A percentile compares a stretch with the other conserved stretches of the same genome.
These are phyloP conservation scores for Heimioporus sp. DNA, from an alignment of 768 basidiomycete genomes.

Conservation along the genomic window DNA sequence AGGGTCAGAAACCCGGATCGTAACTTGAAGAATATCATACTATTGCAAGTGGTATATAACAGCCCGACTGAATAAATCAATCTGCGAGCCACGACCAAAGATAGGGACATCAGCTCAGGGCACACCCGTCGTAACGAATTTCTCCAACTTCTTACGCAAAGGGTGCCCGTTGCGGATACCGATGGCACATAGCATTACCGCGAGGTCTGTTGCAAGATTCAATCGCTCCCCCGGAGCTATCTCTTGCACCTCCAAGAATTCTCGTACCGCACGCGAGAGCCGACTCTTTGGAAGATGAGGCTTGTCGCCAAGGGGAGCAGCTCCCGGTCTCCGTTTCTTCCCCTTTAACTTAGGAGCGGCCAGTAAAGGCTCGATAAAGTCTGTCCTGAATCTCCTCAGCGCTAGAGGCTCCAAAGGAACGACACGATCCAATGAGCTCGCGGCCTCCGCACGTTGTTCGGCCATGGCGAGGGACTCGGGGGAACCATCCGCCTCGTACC, in stretches of 20 bases:
- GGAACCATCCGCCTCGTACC: slow-evolving; percentile 52
- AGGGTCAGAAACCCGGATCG: slow-evolving; percentile 20
- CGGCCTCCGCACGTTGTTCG: slow-evolving; percentile 73
- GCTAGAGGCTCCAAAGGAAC: slow-evolving; percentile 64
- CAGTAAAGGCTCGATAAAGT: slow-evolving; percentile 68
- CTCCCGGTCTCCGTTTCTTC: slow-evolving; percentile 47
- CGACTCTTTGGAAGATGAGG: slow-evolving; percentile 57
- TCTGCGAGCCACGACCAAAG: neutral
- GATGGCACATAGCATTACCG: slow-evolving; percentile 45
- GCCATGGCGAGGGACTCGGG: slow-evolving; percentile 49
- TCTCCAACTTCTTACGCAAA: slow-evolving; percentile 68
- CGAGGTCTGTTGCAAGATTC: slow-evolving; percentile 48
- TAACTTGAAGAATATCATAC: slow-evolving; percentile 7
- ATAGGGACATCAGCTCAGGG: slow-evolving; percentile 1
- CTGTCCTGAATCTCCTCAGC: slow-evolving; percentile 67
- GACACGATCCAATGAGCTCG: slow-evolving; percentile 64
- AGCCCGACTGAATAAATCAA: neutral
- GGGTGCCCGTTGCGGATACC: slow-evolving; percentile 65
- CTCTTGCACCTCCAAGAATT: slow-evolving; percentile 54
- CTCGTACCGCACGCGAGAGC: slow-evolving; percentile 65
- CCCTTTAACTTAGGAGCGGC: slow-evolving; percentile 62
- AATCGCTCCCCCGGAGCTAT: slow-evolving; percentile 46
- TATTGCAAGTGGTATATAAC: neutral
- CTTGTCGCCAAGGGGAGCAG: slow-evolving; percentile 39
- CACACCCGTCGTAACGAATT: slow-evolving; percentile 36